phyloP scores from a whole-genome alignment of 371 early-diverging fungal genomes.

The Haplosporangium sp. region DNA sequence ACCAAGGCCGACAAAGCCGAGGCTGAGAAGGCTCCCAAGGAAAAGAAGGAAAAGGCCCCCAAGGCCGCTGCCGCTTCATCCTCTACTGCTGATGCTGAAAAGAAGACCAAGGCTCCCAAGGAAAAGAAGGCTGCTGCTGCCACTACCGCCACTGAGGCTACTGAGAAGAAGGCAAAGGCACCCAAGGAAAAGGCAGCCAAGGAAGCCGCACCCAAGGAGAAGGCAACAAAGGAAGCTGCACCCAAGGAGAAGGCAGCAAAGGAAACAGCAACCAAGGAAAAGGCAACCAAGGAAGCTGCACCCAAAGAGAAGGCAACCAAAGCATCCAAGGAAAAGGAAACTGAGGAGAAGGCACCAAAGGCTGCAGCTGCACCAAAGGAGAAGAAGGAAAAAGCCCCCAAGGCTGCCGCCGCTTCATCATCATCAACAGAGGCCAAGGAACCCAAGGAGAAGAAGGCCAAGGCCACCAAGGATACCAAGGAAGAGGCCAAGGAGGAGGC shows the following conservation, averaged over 20 bases:
- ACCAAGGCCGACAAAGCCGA: conserved; percentile 4
- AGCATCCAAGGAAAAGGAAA: conserved; percentile 9
- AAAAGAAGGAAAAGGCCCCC: conserved; percentile 10
- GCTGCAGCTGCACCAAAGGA: background rate
- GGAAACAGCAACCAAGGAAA: conserved; percentile 14
- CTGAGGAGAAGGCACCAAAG: conserved; percentile 1
- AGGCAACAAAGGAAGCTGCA: conserved; percentile 2
- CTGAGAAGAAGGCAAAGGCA: conserved; percentile 21
- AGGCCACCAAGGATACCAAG: background rate
- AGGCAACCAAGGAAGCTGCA: conserved; percentile 26
- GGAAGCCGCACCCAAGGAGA: conserved; percentile 1
- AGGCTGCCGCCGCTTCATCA: background rate
- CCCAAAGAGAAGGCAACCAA: conserved; percentile 22
- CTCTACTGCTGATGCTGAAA: conserved; percentile 1
- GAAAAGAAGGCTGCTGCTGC: background rate
- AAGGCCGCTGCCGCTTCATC: background rate
- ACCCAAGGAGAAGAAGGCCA: conserved; percentile 8
- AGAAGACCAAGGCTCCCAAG: conserved; percentile 31
- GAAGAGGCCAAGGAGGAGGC: background rate
- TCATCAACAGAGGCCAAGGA: conserved; percentile 28
- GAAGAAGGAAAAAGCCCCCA: conserved; percentile 3
- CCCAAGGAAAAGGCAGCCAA: background rate
- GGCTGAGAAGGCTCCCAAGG: background rate
- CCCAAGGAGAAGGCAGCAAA: conserved; percentile 14
- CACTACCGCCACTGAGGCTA: background rate